Conservation (phyloP, 495 filamentous ascomycete species). For the Chaetomium fimeti region DNA sequence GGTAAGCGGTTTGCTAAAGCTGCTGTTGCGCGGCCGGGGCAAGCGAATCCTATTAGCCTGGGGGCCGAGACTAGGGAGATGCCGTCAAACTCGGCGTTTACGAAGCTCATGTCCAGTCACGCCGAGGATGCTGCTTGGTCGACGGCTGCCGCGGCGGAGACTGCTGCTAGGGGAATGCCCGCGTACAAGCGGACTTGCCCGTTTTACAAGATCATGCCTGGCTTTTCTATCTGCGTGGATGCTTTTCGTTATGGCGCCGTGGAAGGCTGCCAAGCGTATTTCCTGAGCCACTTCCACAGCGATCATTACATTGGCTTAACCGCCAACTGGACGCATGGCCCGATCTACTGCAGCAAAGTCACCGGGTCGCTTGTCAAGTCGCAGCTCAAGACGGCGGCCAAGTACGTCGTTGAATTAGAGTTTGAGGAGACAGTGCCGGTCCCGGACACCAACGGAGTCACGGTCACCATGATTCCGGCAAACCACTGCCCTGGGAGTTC, state of each 20-base stretch:
- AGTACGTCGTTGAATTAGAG: conserved; percentile 80
- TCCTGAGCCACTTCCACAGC: conserved; percentile 95
- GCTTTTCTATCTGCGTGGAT: conserved; percentile 89
- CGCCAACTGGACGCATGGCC: conserved; percentile 84
- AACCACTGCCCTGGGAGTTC: conserved; percentile 98
- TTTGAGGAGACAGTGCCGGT: conserved; percentile 82
- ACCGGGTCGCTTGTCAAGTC: conserved; percentile 86
- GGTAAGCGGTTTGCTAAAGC: conserved; percentile 62
- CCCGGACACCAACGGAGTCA: conserved; percentile 72
- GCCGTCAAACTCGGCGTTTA: conserved; percentile 67
- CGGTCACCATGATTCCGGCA: conserved; percentile 90
- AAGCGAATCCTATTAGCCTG: conserved; percentile 68
- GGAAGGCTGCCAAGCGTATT: conserved; percentile 89
- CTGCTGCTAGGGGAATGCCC: conserved; percentile 78
- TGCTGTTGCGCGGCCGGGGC: conserved; percentile 69
- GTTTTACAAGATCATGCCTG: conserved; percentile 97
- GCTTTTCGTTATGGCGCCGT: conserved; percentile 95
- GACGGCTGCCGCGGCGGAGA: conserved; percentile 74
- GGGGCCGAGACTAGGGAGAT: conserved; percentile 29
- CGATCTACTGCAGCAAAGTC: conserved; percentile 92
- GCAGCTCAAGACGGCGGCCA: conserved; percentile 80
- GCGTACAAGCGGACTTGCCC: conserved; percentile 88
- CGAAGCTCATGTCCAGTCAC: conserved; percentile 86
- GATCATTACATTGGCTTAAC: conserved; percentile 95
- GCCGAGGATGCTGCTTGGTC: conserved; percentile 91